Percentiles rank a stretch among this genome's conserved stretches.
These are phyloP conservation scores for Achlya hypogyna DNA, from an alignment of 352 stramenopile species.

Conservation along the genomic window DNA sequence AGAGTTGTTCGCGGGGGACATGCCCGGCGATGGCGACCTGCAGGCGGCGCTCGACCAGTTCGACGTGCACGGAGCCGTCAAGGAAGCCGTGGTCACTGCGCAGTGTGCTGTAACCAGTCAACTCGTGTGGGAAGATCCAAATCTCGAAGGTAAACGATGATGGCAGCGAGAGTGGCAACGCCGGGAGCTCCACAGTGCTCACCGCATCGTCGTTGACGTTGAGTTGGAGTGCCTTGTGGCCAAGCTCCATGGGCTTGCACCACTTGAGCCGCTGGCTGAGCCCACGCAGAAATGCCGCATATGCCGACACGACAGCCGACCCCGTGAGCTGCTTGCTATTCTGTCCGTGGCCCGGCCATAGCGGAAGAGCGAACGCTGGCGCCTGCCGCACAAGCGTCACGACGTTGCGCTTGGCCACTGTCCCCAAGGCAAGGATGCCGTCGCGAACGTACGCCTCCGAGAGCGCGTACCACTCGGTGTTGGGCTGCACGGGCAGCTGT, in stretches of 20 bases:
- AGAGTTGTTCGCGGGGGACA: slow-evolving; percentile 56
- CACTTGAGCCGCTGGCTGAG: slow-evolving; percentile 51
- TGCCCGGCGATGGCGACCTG: slow-evolving; percentile 70
- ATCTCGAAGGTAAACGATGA: slow-evolving; percentile 42
- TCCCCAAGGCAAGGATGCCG: slow-evolving; percentile 49
- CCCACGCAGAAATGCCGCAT: slow-evolving; percentile 55
- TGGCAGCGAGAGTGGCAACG: slow-evolving; percentile 21
- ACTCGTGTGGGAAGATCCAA: slow-evolving; percentile 64
- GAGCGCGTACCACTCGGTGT: slow-evolving; percentile 69
- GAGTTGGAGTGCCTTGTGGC: slow-evolving; percentile 56
- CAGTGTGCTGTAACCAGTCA: slow-evolving; percentile 52
- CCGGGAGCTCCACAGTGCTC: slow-evolving; percentile 57
- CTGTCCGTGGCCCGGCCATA: slow-evolving; percentile 22
- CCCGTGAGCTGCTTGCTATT: slow-evolving; percentile 40
- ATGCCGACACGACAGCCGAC: slow-evolving; percentile 66
- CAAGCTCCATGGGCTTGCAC: slow-evolving; percentile 24
- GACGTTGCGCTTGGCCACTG: slow-evolving; percentile 74
- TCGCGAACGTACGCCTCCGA: slow-evolving; percentile 74
- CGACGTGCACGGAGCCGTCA: slow-evolving; percentile 55
- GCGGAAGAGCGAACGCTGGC: slow-evolving; percentile 49
- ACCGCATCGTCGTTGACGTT: slow-evolving; percentile 39
- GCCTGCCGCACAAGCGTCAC: slow-evolving; percentile 50
- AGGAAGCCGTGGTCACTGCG: slow-evolving; percentile 67
- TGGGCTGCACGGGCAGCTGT: background rate
- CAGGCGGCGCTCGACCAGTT: slow-evolving; percentile 53